Percentiles rank a stretch among this genome's conserved stretches.
Conservation (phyloP, 352 stramenopile species). For the Pythium pyrilobum region DNA sequence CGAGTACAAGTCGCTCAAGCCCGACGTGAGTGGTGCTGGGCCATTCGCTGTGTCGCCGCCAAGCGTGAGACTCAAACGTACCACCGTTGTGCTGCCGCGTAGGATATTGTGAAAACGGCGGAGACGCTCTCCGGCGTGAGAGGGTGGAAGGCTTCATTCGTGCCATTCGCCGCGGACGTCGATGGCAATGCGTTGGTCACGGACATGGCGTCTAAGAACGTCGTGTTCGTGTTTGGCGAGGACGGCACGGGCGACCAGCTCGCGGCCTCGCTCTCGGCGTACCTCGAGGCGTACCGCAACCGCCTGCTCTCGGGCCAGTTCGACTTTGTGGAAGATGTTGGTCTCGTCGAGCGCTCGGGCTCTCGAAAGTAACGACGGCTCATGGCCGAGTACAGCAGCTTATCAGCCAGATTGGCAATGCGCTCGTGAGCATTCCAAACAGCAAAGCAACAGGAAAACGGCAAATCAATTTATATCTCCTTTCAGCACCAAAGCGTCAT, state of each 20-base stretch:
- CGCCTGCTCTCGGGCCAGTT: slow-evolving; percentile 74
- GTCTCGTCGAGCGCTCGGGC: slow-evolving; percentile 66
- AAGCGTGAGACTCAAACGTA: too few relatives aligned
- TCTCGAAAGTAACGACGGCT: slow-evolving; percentile 43
- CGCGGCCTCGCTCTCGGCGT: slow-evolving; percentile 51
- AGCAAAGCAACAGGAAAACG: slow-evolving; percentile 9
- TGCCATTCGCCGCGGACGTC: slow-evolving; percentile 70
- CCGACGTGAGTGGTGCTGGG: slow-evolving; percentile 26
- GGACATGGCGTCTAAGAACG: slow-evolving; percentile 43
- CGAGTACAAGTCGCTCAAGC: slow-evolving; percentile 68
- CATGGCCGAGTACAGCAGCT: too few relatives aligned
- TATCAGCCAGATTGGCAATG: too few relatives aligned
- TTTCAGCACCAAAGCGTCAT: background rate
- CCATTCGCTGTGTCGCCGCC: too few relatives aligned
- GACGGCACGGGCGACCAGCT: slow-evolving; percentile 52
- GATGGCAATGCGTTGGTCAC: slow-evolving; percentile 63
- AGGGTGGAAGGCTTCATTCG: slow-evolving; percentile 50
- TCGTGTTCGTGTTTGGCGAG: slow-evolving; percentile 64
- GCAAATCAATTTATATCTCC: slow-evolving; percentile 1
- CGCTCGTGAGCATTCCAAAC: too few relatives aligned
- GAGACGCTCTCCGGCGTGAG: slow-evolving; percentile 42
- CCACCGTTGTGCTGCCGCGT: background rate
- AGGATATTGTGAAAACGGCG: slow-evolving; percentile 55
- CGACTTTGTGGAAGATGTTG: slow-evolving; percentile 81
- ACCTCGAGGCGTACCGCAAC: slow-evolving; percentile 77